A percentile compares a stretch with the other conserved stretches of the same genome.
Conservation (phyloP, 2,329 filamentous ascomycete genomes). For the Chrysosporium queenslandicum region DNA sequence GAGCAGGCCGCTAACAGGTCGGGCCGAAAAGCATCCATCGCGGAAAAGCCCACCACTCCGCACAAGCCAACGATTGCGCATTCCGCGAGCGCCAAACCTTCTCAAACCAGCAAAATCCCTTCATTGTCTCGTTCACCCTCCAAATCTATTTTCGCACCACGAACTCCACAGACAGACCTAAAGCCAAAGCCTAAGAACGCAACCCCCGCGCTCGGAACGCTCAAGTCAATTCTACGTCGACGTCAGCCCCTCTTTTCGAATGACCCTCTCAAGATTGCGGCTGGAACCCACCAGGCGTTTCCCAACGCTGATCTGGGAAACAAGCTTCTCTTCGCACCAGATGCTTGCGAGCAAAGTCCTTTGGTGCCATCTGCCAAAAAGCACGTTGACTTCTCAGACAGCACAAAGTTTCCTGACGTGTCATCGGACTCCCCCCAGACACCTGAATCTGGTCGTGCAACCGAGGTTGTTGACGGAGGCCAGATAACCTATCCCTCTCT, state of each 20-base stretch:
- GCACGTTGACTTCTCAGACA: constrained; percentile 69
- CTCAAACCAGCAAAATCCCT: constrained; percentile 46
- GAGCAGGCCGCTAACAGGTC: constrained; percentile 20
- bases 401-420: constrained; percentile 45
- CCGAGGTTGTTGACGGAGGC: constrained; percentile 19
- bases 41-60: constrained; percentile 59
- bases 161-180: constrained; percentile 41
- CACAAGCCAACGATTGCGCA: constrained; percentile 65
- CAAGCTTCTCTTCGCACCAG: constrained; percentile 21
- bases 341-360: constrained; percentile 31
- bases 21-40: constrained; percentile 30
- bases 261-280: constrained; percentile 49
- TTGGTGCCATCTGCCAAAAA: constrained; percentile 66
- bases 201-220: constrained; percentile 43
- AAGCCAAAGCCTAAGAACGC: constrained; percentile 35
- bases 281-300: constrained; percentile 45
- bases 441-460: constrained; percentile 7
- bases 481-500: constrained; percentile 30
- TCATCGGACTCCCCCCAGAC: constrained; percentile 36
- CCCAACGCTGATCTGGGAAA: constrained; percentile 10
- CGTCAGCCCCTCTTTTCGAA: constrained; percentile 50
- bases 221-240: constrained; percentile 56
- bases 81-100: constrained; percentile 45
- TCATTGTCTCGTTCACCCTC: constrained; percentile 45
- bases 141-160: constrained; percentile 39